A percentile compares a stretch with the other conserved stretches of the same genome.
These are phyloP conservation scores for Endothia cerciana DNA, from an alignment of 2,329 filamentous ascomycete species.

Conservation along the genomic window DNA sequence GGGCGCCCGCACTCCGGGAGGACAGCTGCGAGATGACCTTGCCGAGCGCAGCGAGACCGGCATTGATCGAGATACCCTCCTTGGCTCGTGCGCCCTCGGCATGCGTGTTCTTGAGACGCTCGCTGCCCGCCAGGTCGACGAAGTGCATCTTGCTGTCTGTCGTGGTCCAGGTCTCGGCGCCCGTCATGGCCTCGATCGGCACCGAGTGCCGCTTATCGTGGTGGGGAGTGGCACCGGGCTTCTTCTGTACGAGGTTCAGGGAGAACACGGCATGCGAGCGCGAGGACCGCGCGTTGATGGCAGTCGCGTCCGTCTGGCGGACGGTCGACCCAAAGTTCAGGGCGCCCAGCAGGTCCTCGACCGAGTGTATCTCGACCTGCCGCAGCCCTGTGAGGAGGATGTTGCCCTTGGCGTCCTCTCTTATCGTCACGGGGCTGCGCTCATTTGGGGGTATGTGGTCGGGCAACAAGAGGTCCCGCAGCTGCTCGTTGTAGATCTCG, in stretches of 20 bases:
- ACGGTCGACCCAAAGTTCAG: slow-evolving; percentile 93
- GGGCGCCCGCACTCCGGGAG: slow-evolving; percentile 80
- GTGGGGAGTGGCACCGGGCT: slow-evolving; percentile 57
- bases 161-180: slow-evolving; percentile 72
- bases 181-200: slow-evolving; percentile 77
- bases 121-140: slow-evolving; percentile 95
- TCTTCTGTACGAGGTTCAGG: slow-evolving; percentile 88
- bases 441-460: slow-evolving; percentile 72
- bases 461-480: slow-evolving; percentile 85
- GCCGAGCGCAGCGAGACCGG: slow-evolving; percentile 88
- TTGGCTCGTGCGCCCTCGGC: slow-evolving; percentile 92
- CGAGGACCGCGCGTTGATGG: slow-evolving; percentile 96
- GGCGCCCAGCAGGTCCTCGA: slow-evolving; percentile 86
- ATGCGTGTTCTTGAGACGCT: slow-evolving; percentile 94
- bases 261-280: slow-evolving; percentile 98
- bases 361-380: slow-evolving; percentile 85
- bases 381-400: slow-evolving; percentile 91
- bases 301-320: slow-evolving; percentile 94
- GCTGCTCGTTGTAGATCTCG: slow-evolving; percentile 96
- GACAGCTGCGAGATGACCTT: slow-evolving; percentile 99
- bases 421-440: slow-evolving; percentile 81
- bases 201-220: slow-evolving; percentile 87
- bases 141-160: slow-evolving; percentile 99
- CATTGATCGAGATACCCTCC: slow-evolving; percentile 98
- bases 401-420: slow-evolving; percentile 91